phyloP scores from a whole-genome alignment of 257 asterid species.

The Salvia miltiorrhiza region DNA sequence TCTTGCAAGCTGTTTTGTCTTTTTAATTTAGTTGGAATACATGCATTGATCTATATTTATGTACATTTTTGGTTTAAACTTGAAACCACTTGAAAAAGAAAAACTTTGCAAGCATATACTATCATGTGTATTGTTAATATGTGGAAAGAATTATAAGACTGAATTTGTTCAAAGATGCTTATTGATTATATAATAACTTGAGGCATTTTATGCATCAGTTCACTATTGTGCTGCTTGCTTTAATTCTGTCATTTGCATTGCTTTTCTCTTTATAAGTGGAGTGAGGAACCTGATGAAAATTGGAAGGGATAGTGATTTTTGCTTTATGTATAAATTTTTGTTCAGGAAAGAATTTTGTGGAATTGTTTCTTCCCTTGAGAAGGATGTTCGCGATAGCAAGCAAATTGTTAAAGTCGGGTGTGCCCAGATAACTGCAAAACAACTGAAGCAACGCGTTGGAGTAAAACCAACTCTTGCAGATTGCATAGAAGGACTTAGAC shows the following conservation, averaged over 20 bases:
- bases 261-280: background rate
- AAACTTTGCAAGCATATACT: too few species aligned
- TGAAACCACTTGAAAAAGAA: too few species aligned
- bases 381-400: slow-evolving; percentile 61
- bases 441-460: slow-evolving; percentile 60
- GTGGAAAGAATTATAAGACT: too few species aligned
- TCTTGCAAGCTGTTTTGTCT: background rate
- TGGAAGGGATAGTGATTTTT: background rate
- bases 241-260: too few species aligned
- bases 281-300: background rate
- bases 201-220: too few species aligned
- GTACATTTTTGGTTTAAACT: too few species aligned
- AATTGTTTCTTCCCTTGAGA: slow-evolving; percentile 51
- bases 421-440: slow-evolving; percentile 39
- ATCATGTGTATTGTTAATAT: too few species aligned
- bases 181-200: too few species aligned
- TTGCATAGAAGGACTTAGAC: slow-evolving; percentile 66
- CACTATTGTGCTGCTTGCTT: too few species aligned
- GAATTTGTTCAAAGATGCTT: too few species aligned
- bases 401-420: slow-evolving; percentile 51
- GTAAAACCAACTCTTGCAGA: slow-evolving; percentile 62
- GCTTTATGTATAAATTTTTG: background rate
- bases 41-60: too few species aligned
- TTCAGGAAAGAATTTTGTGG: slow-evolving; percentile 58
- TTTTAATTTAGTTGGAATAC: too few species aligned